Conservation (phyloP, 148 eudicot genomes). For the Talinum fruticosum region DNA sequence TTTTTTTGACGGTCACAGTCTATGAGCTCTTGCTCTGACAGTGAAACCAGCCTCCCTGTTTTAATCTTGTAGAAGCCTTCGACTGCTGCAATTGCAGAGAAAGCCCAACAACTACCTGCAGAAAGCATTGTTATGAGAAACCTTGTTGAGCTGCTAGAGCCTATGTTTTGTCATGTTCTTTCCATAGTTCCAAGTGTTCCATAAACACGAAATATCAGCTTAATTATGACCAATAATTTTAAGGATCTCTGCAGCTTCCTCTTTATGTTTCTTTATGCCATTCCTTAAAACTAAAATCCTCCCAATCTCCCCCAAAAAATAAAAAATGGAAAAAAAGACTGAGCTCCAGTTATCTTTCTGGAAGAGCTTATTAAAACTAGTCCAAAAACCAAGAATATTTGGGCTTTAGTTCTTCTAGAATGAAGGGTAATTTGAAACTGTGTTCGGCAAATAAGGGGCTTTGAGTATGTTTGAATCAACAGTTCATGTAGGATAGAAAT, state of each 20-base stretch:
- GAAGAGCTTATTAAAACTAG: background rate
- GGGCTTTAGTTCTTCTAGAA: background rate
- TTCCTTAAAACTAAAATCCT: too few relatives aligned
- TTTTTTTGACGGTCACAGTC: slow-evolving; percentile 51
- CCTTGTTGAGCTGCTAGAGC: background rate
- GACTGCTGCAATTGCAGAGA: slow-evolving; percentile 36
- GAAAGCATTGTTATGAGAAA: background rate
- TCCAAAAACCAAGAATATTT: background rate
- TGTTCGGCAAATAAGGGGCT: background rate
- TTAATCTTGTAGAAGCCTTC: slow-evolving; percentile 38
- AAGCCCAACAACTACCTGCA: slow-evolving; percentile 48
- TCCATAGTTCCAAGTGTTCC: background rate
- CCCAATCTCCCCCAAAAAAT: too few relatives aligned
- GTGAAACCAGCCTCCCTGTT: slow-evolving; percentile 28
- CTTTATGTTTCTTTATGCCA: background rate
- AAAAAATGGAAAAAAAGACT: background rate
- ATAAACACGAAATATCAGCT: background rate
- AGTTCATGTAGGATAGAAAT: background rate
- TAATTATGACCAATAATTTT: background rate
- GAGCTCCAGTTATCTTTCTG: background rate
- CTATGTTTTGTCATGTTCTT: background rate
- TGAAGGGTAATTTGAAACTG: too few relatives aligned
- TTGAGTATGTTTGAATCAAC: background rate
- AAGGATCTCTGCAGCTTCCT: background rate
- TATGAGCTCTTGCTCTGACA: slow-evolving; percentile 44